Base-by-base conservation (phyloP, 129 eudicot genomes). In the Lonicera japonica region DNA sequence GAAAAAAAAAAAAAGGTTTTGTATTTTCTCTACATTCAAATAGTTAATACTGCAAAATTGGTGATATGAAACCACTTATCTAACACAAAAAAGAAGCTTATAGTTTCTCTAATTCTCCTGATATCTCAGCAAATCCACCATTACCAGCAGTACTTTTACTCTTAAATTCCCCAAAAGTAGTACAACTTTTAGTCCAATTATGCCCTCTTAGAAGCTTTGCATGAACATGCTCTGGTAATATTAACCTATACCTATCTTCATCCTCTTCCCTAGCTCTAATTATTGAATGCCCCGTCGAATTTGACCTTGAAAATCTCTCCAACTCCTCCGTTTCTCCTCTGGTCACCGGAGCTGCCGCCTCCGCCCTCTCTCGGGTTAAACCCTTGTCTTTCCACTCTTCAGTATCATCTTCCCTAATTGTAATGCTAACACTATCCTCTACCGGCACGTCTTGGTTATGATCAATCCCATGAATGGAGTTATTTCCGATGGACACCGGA, bases 211-310 rank as follows among this genome's bases (percentile, higher is more conserved):
- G 58, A 7, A 86, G 73, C 58, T 71, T 76, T 0, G 80, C 75
- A 15, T 67, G 79, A 56, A 90, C 86, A 60, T 86, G 75, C 16
- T 90, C 83, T 0, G 95, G 97, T 62, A 90, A 57, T 68, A 77
- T 77, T 72, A 84, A 61, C 7, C 87, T 90, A 68, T 61, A 86
- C 61, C 79, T 83, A 73, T 87, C 86, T 21, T 68, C 74, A 13
- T 71, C 89, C 25, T 54, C 59, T 54, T 59, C 85, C 52, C 23
- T 25, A 46, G 52, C 54, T 60, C 47, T 82, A 53, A 61, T 43
- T 46, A 90, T 79, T 14, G 97, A 90, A 77, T 90, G 95, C 2
- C 95, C 97, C 3, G 97, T 90, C 18, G 97, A 82, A 41, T 89
- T 82, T 22, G 82, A 85, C 75, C 95, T 80, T 0, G 88, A 59